A percentile compares a stretch with the other conserved stretches of the same genome.
Conservation (phyloP, 2,329 filamentous ascomycete species). For the Drechslerella coelobrocha region DNA sequence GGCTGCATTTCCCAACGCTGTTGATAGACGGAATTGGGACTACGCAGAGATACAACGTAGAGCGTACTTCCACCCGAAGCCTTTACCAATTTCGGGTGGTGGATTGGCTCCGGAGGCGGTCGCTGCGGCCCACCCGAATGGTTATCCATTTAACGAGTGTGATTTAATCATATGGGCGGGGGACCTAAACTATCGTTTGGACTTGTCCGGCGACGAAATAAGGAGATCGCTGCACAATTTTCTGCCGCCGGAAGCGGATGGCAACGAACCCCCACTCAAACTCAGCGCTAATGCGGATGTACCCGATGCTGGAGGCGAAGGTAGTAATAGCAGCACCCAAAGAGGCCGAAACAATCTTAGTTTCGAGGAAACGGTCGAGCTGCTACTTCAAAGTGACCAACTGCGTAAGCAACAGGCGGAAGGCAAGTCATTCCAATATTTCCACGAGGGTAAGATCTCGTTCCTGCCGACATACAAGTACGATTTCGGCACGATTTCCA, state of each 20-base stretch:
- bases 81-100: constrained; percentile 35
- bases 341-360: constrained; percentile 53
- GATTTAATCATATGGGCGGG: constrained; percentile 97
- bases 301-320: constrained; percentile 73
- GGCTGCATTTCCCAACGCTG: constrained; percentile 80
- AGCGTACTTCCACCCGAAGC: constrained; percentile 68
- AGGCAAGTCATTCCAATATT: constrained; percentile 86
- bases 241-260: constrained; percentile 40
- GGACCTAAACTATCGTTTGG: constrained; percentile 91
- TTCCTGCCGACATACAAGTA: constrained; percentile 98
- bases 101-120: constrained; percentile 23
- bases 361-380: constrained; percentile 33
- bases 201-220: constrained; percentile 89
- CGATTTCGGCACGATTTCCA: constrained; percentile 86
- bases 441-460: constrained; percentile 83
- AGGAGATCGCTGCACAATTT: constrained; percentile 69
- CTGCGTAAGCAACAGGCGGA: constrained; percentile 74
- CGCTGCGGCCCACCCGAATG: constrained; percentile 26
- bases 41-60: constrained; percentile 76
- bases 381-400: constrained; percentile 88
- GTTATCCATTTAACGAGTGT: constrained; percentile 69
- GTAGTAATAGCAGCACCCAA: constrained; percentile 74
- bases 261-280: constrained; percentile 29
- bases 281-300: constrained; percentile 6
- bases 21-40: constrained; percentile 91